Evolutionary conservation across 352 stramenopile species (phyloP).

Genomic region (Phytophthora foliorum): DNA sequence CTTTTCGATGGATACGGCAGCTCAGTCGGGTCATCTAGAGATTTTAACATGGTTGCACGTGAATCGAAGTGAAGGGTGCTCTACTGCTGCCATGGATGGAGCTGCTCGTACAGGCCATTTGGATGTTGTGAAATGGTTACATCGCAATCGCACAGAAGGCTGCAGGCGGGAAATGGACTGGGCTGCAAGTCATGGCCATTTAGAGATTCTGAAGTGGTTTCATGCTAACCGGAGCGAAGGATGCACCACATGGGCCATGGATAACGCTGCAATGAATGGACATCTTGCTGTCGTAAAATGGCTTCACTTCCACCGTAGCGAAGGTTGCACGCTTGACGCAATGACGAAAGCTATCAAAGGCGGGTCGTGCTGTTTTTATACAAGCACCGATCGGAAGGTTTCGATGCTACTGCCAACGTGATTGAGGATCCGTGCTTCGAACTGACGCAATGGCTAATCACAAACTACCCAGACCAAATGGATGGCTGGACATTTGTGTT

Average conservation of each 20-base stretch:
- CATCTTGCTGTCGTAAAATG: constrained; percentile 31
- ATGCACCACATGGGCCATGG: constrained; percentile 20
- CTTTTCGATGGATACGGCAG: constrained; percentile 22
- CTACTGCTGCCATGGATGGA: constrained; percentile 10
- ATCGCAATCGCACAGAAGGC: constrained; percentile 20
- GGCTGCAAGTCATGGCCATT: constrained; percentile 11
- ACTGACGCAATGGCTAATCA: constrained; percentile 18
- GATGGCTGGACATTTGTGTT: constrained; percentile 10
- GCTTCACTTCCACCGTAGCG: constrained; percentile 23
- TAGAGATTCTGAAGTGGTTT: constrained; percentile 23
- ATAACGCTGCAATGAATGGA: constrained; percentile 11
- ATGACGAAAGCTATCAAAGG: constrained; percentile 19
- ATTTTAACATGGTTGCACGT: constrained; percentile 13
- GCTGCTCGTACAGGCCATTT: constrained; percentile 15
- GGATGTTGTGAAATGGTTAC: constrained; percentile 22
- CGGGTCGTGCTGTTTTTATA: constrained; percentile 16
- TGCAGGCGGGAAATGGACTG: constrained; percentile 20
- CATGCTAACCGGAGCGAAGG: constrained; percentile 23
- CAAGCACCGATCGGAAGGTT: constrained; percentile 8
- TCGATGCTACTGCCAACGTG: background rate
- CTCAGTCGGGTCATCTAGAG: constrained; percentile 11
- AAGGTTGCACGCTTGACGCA: constrained; percentile 17
- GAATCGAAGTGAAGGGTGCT: constrained; percentile 4
- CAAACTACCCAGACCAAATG: constrained; percentile 10
- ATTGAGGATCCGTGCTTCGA: constrained; percentile 8